These are phyloP conservation scores for Maudiozyma serrabonitensis DNA, from an alignment of 805 yeast genomes.

Conservation along the genomic window DNA sequence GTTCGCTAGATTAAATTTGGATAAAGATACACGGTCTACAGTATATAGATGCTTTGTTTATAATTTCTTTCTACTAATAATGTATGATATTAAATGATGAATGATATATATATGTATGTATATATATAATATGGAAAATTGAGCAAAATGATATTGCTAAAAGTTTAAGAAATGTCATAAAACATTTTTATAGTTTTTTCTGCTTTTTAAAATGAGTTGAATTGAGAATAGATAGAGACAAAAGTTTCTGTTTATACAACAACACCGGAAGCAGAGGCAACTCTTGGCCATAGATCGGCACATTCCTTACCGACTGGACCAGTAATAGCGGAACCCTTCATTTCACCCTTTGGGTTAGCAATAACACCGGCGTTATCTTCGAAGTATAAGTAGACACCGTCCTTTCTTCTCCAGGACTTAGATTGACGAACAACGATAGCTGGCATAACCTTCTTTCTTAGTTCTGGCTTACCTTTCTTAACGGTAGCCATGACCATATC, in stretches of 20 bases:
- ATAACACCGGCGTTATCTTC: constrained; percentile 99
- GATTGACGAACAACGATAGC: constrained; percentile 98
- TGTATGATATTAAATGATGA: not conserved
- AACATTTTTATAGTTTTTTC: not conserved
- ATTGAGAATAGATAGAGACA: not conserved
- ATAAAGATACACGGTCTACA: not conserved
- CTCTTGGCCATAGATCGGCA: constrained; percentile 99
- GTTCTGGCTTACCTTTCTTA: constrained; percentile 99
- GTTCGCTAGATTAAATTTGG: not conserved
- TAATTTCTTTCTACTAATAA: not conserved
- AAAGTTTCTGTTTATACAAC: constrained; percentile 65
- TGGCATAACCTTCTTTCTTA: constrained; percentile 99
- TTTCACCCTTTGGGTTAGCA: constrained; percentile 99
- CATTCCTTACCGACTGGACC: constrained; percentile 99
- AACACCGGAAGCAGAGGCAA: constrained; percentile 99
- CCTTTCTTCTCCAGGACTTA: constrained; percentile 99
- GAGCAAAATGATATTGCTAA: too few species aligned
- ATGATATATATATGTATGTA: not conserved
- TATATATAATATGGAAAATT: not conserved
- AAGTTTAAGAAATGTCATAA: too few species aligned
- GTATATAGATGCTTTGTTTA: not conserved
- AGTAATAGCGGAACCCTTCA: constrained; percentile 99
- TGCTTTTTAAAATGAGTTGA: not conserved
- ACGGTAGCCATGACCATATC: constrained; percentile 99
- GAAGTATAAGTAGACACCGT: constrained; percentile 97